phyloP scores from a whole-genome alignment of 805 yeast genomes.

The Cyberlindnera misumaiensis region DNA sequence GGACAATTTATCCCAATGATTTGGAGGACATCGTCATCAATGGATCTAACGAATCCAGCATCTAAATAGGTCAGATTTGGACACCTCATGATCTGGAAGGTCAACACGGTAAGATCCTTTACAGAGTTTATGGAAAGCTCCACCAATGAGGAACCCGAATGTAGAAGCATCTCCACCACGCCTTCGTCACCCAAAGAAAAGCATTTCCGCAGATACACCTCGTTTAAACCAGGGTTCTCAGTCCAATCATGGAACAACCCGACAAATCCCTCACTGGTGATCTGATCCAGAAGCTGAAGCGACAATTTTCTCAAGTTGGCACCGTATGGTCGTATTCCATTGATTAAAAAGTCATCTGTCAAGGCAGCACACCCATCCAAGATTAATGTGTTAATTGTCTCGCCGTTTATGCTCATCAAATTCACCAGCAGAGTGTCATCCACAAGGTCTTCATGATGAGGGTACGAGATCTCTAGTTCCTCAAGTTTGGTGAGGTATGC shows the following conservation, averaged over 20 bases:
- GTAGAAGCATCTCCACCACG: constrained; percentile 50
- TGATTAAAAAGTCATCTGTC: constrained; percentile 54
- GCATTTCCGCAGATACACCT: constrained; percentile 61
- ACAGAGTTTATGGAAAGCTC: constrained; percentile 71
- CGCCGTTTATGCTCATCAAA: constrained; percentile 56
- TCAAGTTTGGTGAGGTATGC: constrained; percentile 50
- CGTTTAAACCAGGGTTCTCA: constrained; percentile 49
- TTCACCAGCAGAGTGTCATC: constrained; percentile 62
- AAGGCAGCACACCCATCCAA: constrained; percentile 71
- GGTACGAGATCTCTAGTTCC: constrained; percentile 61
- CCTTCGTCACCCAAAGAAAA: constrained; percentile 57
- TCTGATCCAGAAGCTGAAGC: constrained; percentile 49
- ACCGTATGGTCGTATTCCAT: constrained; percentile 56
- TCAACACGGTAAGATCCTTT: constrained; percentile 43
- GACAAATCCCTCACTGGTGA: constrained; percentile 63
- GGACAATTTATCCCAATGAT: constrained; percentile 53
- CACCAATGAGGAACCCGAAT: constrained; percentile 58
- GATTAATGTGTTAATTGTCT: constrained; percentile 45
- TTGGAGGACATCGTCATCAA: constrained; percentile 64
- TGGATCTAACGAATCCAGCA: constrained; percentile 70
- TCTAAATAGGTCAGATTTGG: constrained; percentile 66
- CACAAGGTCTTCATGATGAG: constrained; percentile 56
- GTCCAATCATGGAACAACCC: constrained; percentile 53
- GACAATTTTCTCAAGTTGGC: constrained; percentile 51
- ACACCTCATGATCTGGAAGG: constrained; percentile 42